Conservation (phyloP, 257 asterid species). For the Voacanga thouarsii region DNA sequence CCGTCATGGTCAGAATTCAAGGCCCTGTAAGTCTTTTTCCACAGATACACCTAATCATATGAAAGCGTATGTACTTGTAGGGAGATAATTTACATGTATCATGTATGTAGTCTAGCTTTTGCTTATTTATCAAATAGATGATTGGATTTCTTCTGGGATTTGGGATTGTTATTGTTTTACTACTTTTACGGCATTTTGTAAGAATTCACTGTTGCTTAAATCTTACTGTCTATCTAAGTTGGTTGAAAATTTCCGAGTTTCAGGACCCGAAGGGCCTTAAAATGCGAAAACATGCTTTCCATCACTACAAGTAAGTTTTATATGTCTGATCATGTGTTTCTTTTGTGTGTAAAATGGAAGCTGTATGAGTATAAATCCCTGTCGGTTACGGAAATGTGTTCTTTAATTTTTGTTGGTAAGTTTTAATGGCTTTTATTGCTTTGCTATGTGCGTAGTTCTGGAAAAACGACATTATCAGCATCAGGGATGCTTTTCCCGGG, state of each 20-base stretch:
- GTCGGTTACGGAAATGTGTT: not conserved
- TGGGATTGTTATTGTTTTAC: not conserved
- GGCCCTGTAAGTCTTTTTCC: slow-evolving; percentile 72
- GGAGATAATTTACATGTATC: not conserved
- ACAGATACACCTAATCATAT: not conserved
- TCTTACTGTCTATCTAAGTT: not conserved
- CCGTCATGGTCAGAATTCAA: slow-evolving; percentile 95
- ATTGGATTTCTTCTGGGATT: not conserved
- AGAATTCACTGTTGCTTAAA: not conserved
- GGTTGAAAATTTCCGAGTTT: slow-evolving; percentile 5
- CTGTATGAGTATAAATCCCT: not conserved
- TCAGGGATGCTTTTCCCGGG: slow-evolving; percentile 82
- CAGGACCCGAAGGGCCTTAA: slow-evolving; percentile 97
- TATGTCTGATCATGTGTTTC: not conserved
- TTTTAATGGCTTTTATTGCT: slow-evolving; percentile 1
- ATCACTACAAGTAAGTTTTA: slow-evolving; percentile 70
- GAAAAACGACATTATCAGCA: slow-evolving; percentile 87
- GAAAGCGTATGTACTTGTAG: not conserved
- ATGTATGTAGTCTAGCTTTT: not conserved
- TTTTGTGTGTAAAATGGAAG: not conserved
- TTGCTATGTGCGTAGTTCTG: slow-evolving; percentile 54
- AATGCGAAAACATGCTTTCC: slow-evolving; percentile 95
- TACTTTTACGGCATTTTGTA: not conserved
- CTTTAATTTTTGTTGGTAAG: not conserved
- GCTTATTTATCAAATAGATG: not conserved